Percentiles rank a stretch among this genome's conserved stretches.
These are phyloP conservation scores for Panicum virgatum DNA, from an alignment of 202 grass and related monocot genomes.

Conservation along the genomic window DNA sequence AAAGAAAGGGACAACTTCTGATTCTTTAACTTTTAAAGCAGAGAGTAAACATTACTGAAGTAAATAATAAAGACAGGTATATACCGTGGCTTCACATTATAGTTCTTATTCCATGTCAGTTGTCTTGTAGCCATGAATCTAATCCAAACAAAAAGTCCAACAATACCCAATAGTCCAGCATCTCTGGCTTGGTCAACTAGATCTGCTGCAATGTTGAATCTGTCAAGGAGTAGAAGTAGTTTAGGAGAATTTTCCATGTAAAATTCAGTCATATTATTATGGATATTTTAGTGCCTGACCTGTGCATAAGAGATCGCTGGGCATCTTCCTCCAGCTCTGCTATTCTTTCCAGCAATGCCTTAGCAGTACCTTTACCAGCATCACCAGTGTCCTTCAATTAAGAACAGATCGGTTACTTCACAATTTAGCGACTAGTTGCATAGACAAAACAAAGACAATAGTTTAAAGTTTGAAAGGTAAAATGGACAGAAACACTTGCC, in stretches of 20 bases:
- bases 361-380: constrained; percentile 81
- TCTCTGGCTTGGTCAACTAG: constrained; percentile 72
- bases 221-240: constrained; percentile 45
- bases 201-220: constrained; percentile 97
- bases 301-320: constrained; percentile 98
- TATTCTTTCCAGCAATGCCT: constrained; percentile 79
- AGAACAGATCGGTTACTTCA: constrained; percentile 39
- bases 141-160: constrained; percentile 95
- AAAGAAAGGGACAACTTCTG: constrained; percentile 9
- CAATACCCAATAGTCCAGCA: constrained; percentile 71
- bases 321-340: constrained; percentile 87
- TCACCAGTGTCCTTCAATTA: constrained; percentile 67
- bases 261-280: constrained; percentile 6
- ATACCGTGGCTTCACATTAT: constrained; percentile 99
- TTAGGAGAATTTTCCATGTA: constrained; percentile 21
- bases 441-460: constrained; percentile 11
- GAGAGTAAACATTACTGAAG: constrained; percentile 10
- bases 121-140: constrained; percentile 95
- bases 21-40: neutral
- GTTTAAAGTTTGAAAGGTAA: constrained; percentile 3
- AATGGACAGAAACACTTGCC: constrained; percentile 38
- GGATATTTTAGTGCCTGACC: constrained; percentile 49
- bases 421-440: constrained; percentile 32
- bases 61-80: constrained; percentile 32
- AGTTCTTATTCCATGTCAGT: constrained; percentile 97